Evolutionary conservation across 2,329 filamentous ascomycete species (phyloP).

Genomic region (Nigrospora osmanthi): DNA sequence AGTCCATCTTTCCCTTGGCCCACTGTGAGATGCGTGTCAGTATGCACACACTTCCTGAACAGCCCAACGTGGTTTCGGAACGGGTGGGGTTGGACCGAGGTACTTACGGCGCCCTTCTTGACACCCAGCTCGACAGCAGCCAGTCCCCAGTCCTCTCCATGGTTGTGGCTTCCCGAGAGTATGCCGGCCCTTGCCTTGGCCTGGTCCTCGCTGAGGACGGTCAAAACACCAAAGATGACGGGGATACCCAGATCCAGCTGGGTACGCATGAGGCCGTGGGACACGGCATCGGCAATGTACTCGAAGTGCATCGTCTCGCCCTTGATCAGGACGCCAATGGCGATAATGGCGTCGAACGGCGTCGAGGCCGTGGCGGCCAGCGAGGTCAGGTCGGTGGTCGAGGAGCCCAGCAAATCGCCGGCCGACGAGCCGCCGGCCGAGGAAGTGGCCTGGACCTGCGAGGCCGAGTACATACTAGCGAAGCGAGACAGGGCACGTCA

Average conservation of each 20-base stretch:
- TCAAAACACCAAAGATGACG: slow-evolving; percentile 87
- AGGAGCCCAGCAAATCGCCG: slow-evolving; percentile 67
- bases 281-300: slow-evolving; percentile 90
- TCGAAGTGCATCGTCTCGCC: slow-evolving; percentile 99
- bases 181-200: slow-evolving; percentile 78
- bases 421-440: slow-evolving; percentile 56
- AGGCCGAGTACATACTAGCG: slow-evolving; percentile 70
- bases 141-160: slow-evolving; percentile 92
- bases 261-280: slow-evolving; percentile 88
- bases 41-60: too few relatives aligned
- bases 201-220: slow-evolving; percentile 82
- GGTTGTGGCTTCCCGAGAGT: slow-evolving; percentile 66
- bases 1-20: slow-evolving; percentile 55
- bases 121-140: slow-evolving; percentile 91
- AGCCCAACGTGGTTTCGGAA: too few relatives aligned
- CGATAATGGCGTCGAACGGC: slow-evolving; percentile 89
- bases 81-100: too few relatives aligned
- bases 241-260: slow-evolving; percentile 85
- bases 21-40: too few relatives aligned
- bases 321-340: slow-evolving; percentile 95
- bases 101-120: slow-evolving; percentile 58
- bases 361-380: slow-evolving; percentile 36
- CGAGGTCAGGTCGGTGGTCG: slow-evolving; percentile 58
- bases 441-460: slow-evolving; percentile 68
- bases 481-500: background rate